phyloP scores from a whole-genome alignment of 1,284 basidiomycete species.

The Albatrellus sp. region DNA sequence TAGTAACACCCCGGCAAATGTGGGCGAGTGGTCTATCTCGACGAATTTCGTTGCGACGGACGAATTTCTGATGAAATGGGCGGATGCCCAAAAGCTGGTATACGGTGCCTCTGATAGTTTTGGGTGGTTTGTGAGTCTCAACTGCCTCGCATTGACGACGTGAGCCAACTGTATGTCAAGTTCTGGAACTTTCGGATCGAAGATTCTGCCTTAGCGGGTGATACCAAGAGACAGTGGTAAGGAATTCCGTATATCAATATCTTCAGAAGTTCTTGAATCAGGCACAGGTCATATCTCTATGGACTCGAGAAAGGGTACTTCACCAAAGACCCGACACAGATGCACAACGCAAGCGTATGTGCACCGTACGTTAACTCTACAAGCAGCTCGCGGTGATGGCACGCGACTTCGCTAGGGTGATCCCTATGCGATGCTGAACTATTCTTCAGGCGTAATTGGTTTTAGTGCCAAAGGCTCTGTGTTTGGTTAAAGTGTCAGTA shows the following conservation, averaged over 20 bases:
- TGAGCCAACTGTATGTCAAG: constrained; percentile 20
- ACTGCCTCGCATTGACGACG: not conserved
- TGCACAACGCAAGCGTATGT: constrained; percentile 51
- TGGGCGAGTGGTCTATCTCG: constrained; percentile 58
- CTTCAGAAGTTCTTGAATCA: not conserved
- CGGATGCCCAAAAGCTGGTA: constrained; percentile 65
- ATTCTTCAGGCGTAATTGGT: too few relatives aligned
- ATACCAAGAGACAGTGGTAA: constrained; percentile 47
- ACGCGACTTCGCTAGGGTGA: too few relatives aligned
- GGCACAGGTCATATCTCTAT: constrained; percentile 57
- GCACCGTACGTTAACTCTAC: constrained; percentile 24
- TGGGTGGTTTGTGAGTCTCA: constrained; percentile 56
- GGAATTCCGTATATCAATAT: constrained; percentile 9
- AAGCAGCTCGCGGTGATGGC: not conserved
- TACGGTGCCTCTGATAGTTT: constrained; percentile 37
- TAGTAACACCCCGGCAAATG: constrained; percentile 35
- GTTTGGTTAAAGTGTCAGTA: too few relatives aligned
- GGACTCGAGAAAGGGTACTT: constrained; percentile 47
- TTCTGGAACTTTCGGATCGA: constrained; percentile 75
- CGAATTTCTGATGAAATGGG: constrained; percentile 54
- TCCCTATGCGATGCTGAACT: too few relatives aligned
- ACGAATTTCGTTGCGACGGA: constrained; percentile 57
- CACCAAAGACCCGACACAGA: constrained; percentile 44
- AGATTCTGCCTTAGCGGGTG: constrained; percentile 33
- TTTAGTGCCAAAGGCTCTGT: too few relatives aligned